A percentile compares a stretch with the other conserved stretches of the same genome.
Conservation (phyloP, 2,329 filamentous ascomycete genomes). For the Chalaropsis thielavioides region DNA sequence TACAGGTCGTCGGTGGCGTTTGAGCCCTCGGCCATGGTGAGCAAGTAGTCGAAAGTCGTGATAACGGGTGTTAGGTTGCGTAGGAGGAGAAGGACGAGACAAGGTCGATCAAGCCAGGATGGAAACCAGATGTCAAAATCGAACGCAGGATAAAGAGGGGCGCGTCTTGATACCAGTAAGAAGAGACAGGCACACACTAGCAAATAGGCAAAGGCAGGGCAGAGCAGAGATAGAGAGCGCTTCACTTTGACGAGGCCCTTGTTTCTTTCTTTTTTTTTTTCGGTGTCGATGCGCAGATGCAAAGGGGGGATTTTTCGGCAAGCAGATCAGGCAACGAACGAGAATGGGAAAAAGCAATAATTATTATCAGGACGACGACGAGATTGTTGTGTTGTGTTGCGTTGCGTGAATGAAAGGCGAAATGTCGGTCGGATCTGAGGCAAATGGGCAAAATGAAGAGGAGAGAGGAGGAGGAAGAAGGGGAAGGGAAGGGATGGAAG, state of each 20-base stretch:
- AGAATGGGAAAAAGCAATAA: neutral
- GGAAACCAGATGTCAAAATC: slow-evolving; percentile 5
- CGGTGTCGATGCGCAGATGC: slow-evolving; percentile 2
- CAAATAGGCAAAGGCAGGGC: neutral
- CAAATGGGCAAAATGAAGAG: slow-evolving; percentile 10
- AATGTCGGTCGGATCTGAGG: slow-evolving; percentile 5
- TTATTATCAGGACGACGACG: slow-evolving; percentile 12
- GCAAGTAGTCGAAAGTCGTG: slow-evolving; percentile 5
- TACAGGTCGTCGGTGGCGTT: slow-evolving; percentile 97
- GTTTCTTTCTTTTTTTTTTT: slow-evolving; percentile 4
- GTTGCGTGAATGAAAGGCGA: neutral
- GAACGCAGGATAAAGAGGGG: slow-evolving; percentile 16
- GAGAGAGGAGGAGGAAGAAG: slow-evolving; percentile 7
- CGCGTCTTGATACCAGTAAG: slow-evolving; percentile 13
- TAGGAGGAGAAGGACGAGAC: slow-evolving; percentile 4
- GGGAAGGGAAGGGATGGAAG: slow-evolving; percentile 5
- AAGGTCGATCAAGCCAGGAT: slow-evolving; percentile 4
- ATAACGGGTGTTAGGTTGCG: slow-evolving; percentile 1
- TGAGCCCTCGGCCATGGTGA: slow-evolving; percentile 73
- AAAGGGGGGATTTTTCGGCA: neutral
- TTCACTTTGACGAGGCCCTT: neutral
- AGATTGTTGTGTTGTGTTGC: slow-evolving; percentile 2
- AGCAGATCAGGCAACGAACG: neutral
- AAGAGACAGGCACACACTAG: neutral
- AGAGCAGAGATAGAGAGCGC: neutral